Conservation (phyloP, 805 yeast genomes). For the Saccharomycopsis schoenii region DNA sequence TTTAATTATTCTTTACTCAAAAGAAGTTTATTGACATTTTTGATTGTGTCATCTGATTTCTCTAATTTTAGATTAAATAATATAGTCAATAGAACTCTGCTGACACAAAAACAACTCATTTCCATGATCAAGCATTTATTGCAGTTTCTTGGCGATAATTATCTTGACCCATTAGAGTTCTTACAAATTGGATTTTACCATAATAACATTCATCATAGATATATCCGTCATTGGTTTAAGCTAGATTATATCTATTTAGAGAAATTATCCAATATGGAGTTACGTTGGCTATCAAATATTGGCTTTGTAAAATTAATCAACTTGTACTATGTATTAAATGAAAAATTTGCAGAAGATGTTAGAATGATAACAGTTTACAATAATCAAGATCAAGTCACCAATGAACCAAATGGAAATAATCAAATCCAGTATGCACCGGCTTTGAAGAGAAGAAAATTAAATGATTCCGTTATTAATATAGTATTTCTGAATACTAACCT, state of each 20-base stretch:
- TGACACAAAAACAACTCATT: not conserved
- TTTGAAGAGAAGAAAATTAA: not conserved
- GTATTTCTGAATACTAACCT: not conserved
- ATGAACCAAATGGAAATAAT: not conserved
- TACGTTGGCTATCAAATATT: conserved; percentile 8
- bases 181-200: conserved; percentile 2
- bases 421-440: not conserved
- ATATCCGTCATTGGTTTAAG: conserved; percentile 14
- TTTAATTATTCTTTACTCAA: conserved; percentile 7
- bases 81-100: not conserved
- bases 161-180: not conserved
- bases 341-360: not conserved
- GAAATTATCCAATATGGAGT: not conserved
- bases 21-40: conserved; percentile 7
- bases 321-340: not conserved
- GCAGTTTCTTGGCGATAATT: not conserved
- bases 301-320: not conserved
- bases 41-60: conserved; percentile 5
- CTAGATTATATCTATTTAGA: conserved; percentile 4
- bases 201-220: not conserved
- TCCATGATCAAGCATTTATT: not conserved
- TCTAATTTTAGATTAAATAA: not conserved
- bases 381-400: not conserved
- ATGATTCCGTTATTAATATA: not conserved
- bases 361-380: not conserved